Percentiles rank a stretch among this genome's conserved stretches.
Evolutionary conservation across 768 basidiomycete species (phyloP).

Genomic region (Punctularia strigosozonata): DNA sequence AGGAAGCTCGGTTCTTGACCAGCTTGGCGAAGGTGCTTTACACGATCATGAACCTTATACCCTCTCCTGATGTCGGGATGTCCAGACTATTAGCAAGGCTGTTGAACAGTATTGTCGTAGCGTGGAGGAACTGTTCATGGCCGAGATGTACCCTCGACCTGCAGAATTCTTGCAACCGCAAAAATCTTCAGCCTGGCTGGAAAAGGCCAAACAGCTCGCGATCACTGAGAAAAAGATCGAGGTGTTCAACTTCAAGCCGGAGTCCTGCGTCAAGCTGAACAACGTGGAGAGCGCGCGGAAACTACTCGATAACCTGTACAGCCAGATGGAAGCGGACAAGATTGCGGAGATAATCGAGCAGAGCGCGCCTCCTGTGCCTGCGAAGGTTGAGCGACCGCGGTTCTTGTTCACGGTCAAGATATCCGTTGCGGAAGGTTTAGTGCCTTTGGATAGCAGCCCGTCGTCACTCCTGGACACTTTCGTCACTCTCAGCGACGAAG

Average conservation of each 20-base stretch:
- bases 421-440: slow-evolving; percentile 81
- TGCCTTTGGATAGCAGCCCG: slow-evolving; percentile 62
- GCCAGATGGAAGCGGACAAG: slow-evolving; percentile 81
- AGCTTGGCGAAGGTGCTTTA: slow-evolving; percentile 66
- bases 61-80: background rate
- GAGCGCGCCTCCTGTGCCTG: slow-evolving; percentile 56
- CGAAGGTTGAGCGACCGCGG: slow-evolving; percentile 51
- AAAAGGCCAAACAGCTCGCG: slow-evolving; percentile 72
- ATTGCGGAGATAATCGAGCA: slow-evolving; percentile 51
- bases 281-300: slow-evolving; percentile 89
- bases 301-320: slow-evolving; percentile 90
- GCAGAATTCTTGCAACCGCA: slow-evolving; percentile 71
- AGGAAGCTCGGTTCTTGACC: slow-evolving; percentile 85
- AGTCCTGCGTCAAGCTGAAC: slow-evolving; percentile 96
- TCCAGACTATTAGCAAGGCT: slow-evolving; percentile 80
- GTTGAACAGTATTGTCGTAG: slow-evolving; percentile 85
- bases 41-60: background rate
- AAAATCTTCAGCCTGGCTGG: slow-evolving; percentile 81
- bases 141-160: slow-evolving; percentile 89
- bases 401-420: slow-evolving; percentile 94
- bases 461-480: slow-evolving; percentile 85
- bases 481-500: slow-evolving; percentile 88
- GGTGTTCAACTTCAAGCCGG: slow-evolving; percentile 87
- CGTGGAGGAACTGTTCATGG: slow-evolving; percentile 81
- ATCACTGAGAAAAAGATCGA: slow-evolving; percentile 85